These are phyloP conservation scores for Grosmannia serpens DNA, from an alignment of 2,329 filamentous ascomycete species.

Conservation along the genomic window DNA sequence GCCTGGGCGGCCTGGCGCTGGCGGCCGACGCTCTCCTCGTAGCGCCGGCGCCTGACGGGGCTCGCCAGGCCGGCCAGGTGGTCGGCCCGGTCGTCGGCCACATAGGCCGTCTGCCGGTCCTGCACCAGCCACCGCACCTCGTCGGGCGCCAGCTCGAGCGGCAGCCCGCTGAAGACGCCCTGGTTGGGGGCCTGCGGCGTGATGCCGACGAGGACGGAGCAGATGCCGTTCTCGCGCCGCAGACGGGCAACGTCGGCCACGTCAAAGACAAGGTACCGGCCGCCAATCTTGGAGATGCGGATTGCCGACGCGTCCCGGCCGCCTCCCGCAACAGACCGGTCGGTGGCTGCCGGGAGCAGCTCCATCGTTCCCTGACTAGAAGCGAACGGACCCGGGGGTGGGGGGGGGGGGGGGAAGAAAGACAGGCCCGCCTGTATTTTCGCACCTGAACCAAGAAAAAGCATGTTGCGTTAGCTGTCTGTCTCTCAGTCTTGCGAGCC, in stretches of 20 bases:
- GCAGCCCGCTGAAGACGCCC: constrained; percentile 84
- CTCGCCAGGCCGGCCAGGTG: constrained; percentile 56
- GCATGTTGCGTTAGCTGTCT: background rate
- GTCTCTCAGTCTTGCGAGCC: background rate
- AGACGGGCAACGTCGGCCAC: constrained; percentile 67
- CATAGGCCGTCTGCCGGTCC: constrained; percentile 62
- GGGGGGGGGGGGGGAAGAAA: background rate
- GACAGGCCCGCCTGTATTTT: background rate
- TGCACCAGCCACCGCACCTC: constrained; percentile 75
- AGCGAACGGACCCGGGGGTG: background rate
- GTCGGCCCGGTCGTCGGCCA: constrained; percentile 68
- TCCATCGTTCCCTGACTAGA: background rate
- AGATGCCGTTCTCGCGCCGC: constrained; percentile 71
- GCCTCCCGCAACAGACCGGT: background rate
- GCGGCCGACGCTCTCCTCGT: constrained; percentile 45
- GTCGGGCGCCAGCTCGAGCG: constrained; percentile 81
- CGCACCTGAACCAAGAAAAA: background rate
- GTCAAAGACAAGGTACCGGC: constrained; percentile 83
- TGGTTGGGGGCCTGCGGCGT: constrained; percentile 89
- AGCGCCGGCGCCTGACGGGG: constrained; percentile 46
- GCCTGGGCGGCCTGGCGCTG: constrained; percentile 30
- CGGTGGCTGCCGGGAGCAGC: background rate
- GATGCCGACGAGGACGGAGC: constrained; percentile 74
- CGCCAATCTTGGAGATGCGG: constrained; percentile 69
- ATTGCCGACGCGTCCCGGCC: constrained; percentile 26